These are phyloP conservation scores for Creolimax fragrantissima DNA, from an alignment of 78 protist species.

Conservation along the genomic window DNA sequence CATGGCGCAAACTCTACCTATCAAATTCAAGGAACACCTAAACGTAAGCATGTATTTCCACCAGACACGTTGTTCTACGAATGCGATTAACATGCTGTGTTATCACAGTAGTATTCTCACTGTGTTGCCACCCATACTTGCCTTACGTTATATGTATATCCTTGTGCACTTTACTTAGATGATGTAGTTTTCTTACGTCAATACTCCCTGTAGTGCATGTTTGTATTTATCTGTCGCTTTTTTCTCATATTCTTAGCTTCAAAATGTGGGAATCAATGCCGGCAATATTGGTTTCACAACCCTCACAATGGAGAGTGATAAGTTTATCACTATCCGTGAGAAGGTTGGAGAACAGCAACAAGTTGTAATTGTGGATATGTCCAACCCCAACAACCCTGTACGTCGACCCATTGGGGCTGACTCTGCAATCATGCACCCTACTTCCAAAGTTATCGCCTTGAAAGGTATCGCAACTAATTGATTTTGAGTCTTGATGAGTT, in stretches of 20 bases:
- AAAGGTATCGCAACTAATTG: slow-evolving; percentile 46
- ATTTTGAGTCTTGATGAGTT: neutral
- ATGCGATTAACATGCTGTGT: too few species aligned
- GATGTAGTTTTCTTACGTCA: too few species aligned
- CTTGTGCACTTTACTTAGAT: too few species aligned
- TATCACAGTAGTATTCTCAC: too few species aligned
- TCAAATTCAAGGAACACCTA: neutral
- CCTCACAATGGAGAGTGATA: slow-evolving; percentile 88
- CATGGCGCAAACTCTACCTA: neutral
- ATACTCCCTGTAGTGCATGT: too few species aligned
- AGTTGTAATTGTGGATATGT: slow-evolving; percentile 79
- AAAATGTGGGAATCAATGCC: slow-evolving; percentile 56
- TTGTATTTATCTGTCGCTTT: too few species aligned
- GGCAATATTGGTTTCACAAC: slow-evolving; percentile 67
- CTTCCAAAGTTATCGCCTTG: slow-evolving; percentile 85
- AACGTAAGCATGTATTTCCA: too few species aligned
- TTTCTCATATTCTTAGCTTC: slow-evolving; percentile 39
- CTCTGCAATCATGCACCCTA: slow-evolving; percentile 94
- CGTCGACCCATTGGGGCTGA: slow-evolving; percentile 84
- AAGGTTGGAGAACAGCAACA: slow-evolving; percentile 36
- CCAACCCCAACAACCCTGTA: slow-evolving; percentile 51
- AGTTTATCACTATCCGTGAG: slow-evolving; percentile 88
- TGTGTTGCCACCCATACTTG: too few species aligned
- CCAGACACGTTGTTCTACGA: too few species aligned
- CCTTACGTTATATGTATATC: too few species aligned